Conservation (phyloP, 495 filamentous ascomycete species). For the Hyaloscypha bicolor region DNA sequence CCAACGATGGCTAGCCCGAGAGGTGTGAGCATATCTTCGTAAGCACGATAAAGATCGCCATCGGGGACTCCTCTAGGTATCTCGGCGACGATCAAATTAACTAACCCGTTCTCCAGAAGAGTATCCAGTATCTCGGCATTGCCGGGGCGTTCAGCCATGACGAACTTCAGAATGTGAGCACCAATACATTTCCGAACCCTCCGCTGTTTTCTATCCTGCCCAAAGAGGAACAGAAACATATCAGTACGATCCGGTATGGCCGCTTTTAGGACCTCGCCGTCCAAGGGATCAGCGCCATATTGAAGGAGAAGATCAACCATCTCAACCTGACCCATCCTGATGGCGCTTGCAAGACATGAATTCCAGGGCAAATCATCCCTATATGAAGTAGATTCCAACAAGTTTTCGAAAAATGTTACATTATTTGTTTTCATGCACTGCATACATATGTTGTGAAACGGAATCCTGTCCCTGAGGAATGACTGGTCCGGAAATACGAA, state of each 20-base stretch:
- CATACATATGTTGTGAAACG: background rate
- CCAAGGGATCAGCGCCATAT: slow-evolving; percentile 13
- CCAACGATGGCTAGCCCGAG: slow-evolving; percentile 13
- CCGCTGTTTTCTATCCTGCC: background rate
- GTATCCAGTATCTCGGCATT: slow-evolving; percentile 4
- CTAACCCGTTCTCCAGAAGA: slow-evolving; percentile 2
- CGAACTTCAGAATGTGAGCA: slow-evolving; percentile 6
- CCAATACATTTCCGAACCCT: slow-evolving; percentile 11
- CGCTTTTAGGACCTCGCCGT: slow-evolving; percentile 7
- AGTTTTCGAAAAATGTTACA: slow-evolving; percentile 1
- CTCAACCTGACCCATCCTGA: slow-evolving; percentile 9
- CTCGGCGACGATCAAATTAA: slow-evolving; percentile 15
- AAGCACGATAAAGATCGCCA: background rate
- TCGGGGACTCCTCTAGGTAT: background rate
- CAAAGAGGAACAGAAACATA: slow-evolving; percentile 13
- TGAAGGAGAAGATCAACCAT: slow-evolving; percentile 12
- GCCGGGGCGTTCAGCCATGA: background rate
- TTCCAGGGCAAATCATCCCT: background rate
- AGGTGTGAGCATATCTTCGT: background rate
- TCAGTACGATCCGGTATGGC: slow-evolving; percentile 10
- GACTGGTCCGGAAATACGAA: background rate
- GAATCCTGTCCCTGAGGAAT: background rate
- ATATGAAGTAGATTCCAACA: slow-evolving; percentile 1
- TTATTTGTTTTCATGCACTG: slow-evolving; percentile 12
- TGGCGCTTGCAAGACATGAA: slow-evolving; percentile 1